Percentiles rank a stretch among this genome's conserved stretches.
These are phyloP conservation scores for Polyplosphaeria fusca DNA, from an alignment of 495 filamentous ascomycete genomes.

Conservation along the genomic window DNA sequence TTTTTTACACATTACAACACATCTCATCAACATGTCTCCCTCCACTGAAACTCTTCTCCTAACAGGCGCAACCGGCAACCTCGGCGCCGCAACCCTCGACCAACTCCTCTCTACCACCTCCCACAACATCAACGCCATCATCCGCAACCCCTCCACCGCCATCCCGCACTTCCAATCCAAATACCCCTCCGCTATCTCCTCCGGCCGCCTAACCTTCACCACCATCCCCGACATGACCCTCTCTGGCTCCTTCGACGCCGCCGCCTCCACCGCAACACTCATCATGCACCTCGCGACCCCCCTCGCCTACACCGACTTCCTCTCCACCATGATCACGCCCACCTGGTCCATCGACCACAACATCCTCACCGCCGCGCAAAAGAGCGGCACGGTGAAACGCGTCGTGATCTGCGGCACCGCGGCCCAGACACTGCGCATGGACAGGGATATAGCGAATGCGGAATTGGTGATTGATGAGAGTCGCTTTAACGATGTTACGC, in stretches of 20 bases:
- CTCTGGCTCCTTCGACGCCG: conserved; percentile 14
- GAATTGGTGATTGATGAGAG: conserved; percentile 5
- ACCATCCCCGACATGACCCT: conserved; percentile 24
- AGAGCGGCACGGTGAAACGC: conserved; percentile 4
- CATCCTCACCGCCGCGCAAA: conserved; percentile 15
- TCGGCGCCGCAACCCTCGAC: conserved; percentile 35
- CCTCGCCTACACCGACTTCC: conserved; percentile 1
- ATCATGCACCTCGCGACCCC: conserved; percentile 30
- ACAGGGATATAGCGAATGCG: neutral
- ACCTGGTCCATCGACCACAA: conserved; percentile 10
- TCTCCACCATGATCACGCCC: conserved; percentile 7
- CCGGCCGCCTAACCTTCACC: conserved; percentile 19
- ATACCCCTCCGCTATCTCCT: conserved; percentile 1
- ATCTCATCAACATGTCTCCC: too few relatives aligned
- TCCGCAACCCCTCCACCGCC: neutral
- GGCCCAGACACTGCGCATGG: neutral
- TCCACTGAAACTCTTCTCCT: conserved; percentile 30
- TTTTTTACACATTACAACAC: too few relatives aligned
- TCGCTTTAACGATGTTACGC: conserved; percentile 1
- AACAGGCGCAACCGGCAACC: conserved; percentile 38
- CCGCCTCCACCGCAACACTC: conserved; percentile 8
- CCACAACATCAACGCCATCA: conserved; percentile 14
- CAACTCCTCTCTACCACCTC: neutral
- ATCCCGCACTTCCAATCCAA: conserved; percentile 7
- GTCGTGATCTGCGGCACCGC: conserved; percentile 20